phyloP scores from a whole-genome alignment of 108 stramenopile genomes.

The Schizochytrium sp. region DNA sequence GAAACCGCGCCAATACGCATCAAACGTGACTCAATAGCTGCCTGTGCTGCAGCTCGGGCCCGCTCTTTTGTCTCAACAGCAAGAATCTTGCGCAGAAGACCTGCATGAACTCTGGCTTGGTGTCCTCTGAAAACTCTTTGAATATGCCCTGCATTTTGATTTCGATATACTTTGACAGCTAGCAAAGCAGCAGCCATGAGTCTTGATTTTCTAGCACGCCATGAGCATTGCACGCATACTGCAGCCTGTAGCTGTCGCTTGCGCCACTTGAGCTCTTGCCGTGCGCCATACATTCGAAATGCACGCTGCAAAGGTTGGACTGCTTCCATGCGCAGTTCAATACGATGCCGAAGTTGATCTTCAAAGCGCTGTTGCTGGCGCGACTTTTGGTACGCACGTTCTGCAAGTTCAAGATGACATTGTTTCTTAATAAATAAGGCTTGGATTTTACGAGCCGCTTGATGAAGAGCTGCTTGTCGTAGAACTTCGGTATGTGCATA shows the following conservation, averaged over 20 bases:
- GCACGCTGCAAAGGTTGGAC: slow-evolving; percentile 5
- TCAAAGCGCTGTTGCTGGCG: background rate
- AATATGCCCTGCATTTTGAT: background rate
- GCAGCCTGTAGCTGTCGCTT: background rate
- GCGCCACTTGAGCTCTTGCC: background rate
- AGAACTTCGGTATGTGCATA: background rate
- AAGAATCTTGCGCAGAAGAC: background rate
- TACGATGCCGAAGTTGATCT: background rate
- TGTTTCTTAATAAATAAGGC: background rate
- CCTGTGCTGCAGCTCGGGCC: background rate
- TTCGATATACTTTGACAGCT: background rate
- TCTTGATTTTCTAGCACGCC: background rate
- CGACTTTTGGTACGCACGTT: background rate
- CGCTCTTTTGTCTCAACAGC: background rate
- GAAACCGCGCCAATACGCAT: slow-evolving; percentile 8
- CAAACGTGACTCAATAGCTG: background rate
- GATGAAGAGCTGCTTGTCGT: background rate
- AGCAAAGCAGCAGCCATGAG: background rate
- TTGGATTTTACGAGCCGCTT: background rate
- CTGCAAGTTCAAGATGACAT: background rate
- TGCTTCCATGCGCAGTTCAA: background rate
- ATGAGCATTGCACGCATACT: slow-evolving; percentile 13
- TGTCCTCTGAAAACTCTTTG: slow-evolving; percentile 2
- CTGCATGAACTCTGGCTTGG: background rate
- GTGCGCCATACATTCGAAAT: background rate